Evolutionary conservation across 2,329 filamentous ascomycete species (phyloP), one percentile per base, ranked within the genome.

Genomic region (Monilinia laxa): DNA sequence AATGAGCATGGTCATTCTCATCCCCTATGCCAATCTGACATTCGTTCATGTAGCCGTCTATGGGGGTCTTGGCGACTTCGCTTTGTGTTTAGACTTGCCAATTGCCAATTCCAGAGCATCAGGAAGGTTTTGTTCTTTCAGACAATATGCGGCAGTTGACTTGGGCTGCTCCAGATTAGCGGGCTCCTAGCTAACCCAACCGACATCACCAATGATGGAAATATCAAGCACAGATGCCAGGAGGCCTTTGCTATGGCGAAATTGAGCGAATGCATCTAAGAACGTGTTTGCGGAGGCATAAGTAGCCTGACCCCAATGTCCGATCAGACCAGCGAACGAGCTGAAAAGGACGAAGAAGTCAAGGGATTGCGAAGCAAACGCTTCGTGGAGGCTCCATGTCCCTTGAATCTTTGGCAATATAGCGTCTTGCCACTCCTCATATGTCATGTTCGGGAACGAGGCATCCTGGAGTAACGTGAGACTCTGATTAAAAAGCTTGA

Each of bases 321-420:
- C 78, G 0, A 75, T 11, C 3, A 76, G 69, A 0, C 76, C 75
- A 57, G 68, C 69, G 23, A 74, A 63, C 0, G 78, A 80, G 0
- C 76, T 77, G 4, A 80, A 68, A 28, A 78, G 65, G 38, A 80
- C 68, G 70, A 80, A 80, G 68, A 80, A 80, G 55, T 80, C 53
- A 78, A 65, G 28, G 23, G 53, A n/a, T 18, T 40, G 12, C 3
- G 57, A 65, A 23, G 4, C 58, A 23, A 57, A 18, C 3, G 10
- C 11, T 28, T 68, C 76, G 72, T 86, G 83, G 62, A 85, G 78
- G 72, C 86, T 86, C 80, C 81, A 83, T 2, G 81, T 82, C 7
- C 82, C 84, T 9, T 80, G 76, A 0, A 84, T 81, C 73, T 86
- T 87, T 69, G 84, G 83, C 12, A 18, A 28, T 23, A 38, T 28